Evolutionary conservation across 106 monocot species (phyloP).

Genomic region (Phalaenopsis aphrodite): DNA sequence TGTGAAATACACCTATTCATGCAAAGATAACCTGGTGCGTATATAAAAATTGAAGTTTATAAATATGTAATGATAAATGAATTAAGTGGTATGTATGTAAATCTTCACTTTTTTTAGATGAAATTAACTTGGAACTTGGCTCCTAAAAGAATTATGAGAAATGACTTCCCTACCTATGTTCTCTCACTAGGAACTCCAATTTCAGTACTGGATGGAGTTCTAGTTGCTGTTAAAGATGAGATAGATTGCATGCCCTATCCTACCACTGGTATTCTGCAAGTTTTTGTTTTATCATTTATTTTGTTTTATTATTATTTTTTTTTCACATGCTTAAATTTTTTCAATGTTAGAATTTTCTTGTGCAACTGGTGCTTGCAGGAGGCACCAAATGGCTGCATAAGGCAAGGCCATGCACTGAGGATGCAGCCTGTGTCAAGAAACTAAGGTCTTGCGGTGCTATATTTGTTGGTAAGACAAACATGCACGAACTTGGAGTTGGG

Average conservation of each 20-base stretch:
- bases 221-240: conserved; percentile 86
- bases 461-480: conserved; percentile 89
- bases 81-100: too few relatives aligned
- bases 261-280: conserved; percentile 53
- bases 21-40: too few relatives aligned
- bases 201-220: conserved; percentile 72
- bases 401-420: conserved; percentile 44
- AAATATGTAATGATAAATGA: too few relatives aligned
- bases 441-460: conserved; percentile 85
- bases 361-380: conserved; percentile 22
- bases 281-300: neutral
- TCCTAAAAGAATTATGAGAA: neutral
- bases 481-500: conserved; percentile 96
- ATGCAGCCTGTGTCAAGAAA: conserved; percentile 62
- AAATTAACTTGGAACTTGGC: neutral
- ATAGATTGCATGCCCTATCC: conserved; percentile 89
- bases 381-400: conserved; percentile 86
- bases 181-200: conserved; percentile 48
- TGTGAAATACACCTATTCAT: too few relatives aligned
- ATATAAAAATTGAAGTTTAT: too few relatives aligned
- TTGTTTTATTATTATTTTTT: neutral
- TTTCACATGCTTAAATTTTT: neutral
- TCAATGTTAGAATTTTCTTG: neutral
- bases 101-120: too few relatives aligned
- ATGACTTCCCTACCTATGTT: neutral